Conservation (phyloP, 140 eudicot genomes). For the Ambrosia hybrid region DNA sequence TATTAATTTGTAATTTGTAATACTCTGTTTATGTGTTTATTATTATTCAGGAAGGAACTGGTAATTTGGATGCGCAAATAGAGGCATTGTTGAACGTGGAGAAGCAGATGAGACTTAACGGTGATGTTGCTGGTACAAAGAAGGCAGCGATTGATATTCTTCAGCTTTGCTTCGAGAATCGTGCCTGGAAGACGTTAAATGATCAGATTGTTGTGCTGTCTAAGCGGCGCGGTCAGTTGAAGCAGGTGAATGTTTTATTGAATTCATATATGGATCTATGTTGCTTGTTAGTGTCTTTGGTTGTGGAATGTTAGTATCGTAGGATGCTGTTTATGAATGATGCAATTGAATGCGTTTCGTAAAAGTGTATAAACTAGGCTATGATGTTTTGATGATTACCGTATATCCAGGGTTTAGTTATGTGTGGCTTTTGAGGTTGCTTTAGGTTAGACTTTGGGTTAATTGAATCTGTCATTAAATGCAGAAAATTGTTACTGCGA, state of each 20-base stretch:
- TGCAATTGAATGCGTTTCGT: not conserved
- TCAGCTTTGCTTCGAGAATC: conserved; percentile 68
- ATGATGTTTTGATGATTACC: not conserved
- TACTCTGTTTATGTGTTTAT: not conserved
- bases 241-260: conserved; percentile 52
- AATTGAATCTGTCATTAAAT: too few relatives aligned
- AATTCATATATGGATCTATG: not conserved
- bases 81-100: conserved; percentile 79
- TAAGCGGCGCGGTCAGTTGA: conserved; percentile 93
- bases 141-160: conserved; percentile 82
- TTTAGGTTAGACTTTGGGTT: too few relatives aligned
- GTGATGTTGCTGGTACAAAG: conserved; percentile 79
- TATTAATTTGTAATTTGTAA: not conserved
- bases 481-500: not conserved
- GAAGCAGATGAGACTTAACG: conserved; percentile 88
- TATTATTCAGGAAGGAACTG: conserved; percentile 47
- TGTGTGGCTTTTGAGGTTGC: too few relatives aligned
- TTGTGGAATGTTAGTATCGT: not conserved
- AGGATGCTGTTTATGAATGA: conserved; percentile 9
- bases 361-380: not conserved
- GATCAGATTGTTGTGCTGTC: conserved; percentile 88
- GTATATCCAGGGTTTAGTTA: not conserved
- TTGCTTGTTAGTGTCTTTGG: not conserved
- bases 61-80: conserved; percentile 65
- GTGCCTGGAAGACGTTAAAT: conserved; percentile 82